A percentile compares a stretch with the other conserved stretches of the same genome.
Conservation (phyloP, 2,329 filamentous ascomycete genomes). For the Fusarium tuaranense region DNA sequence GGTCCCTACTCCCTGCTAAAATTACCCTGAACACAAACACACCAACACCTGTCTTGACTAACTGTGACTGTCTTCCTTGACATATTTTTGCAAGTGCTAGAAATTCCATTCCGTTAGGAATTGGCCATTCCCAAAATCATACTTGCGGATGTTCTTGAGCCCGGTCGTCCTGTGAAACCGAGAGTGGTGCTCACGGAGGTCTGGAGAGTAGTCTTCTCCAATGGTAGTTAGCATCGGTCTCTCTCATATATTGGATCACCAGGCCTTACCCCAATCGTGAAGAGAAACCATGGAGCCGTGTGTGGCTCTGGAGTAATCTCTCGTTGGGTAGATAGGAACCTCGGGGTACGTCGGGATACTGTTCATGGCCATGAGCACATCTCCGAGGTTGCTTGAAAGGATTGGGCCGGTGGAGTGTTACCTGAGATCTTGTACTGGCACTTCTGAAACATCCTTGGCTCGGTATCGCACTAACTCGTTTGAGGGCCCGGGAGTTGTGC, state of each 20-base stretch:
- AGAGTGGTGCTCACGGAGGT: neutral
- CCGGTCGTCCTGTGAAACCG: too few relatives aligned
- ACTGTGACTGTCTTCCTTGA: neutral
- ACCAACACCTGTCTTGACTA: too few relatives aligned
- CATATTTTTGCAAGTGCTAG: neutral
- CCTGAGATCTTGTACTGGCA: neutral
- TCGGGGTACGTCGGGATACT: neutral
- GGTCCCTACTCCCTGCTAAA: too few relatives aligned
- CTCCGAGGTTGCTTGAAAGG: neutral
- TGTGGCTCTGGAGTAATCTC: neutral
- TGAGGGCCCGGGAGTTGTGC: neutral
- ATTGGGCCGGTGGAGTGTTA: neutral
- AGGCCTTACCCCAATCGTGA: neutral
- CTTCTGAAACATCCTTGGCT: neutral
- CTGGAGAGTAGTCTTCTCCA: neutral
- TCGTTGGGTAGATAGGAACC: neutral
- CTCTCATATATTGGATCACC: neutral
- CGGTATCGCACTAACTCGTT: neutral
- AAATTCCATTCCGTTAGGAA: neutral
- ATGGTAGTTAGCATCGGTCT: neutral
- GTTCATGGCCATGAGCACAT: neutral
- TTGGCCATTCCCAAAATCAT: neutral
- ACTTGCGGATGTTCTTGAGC: neutral
- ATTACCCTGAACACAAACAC: too few relatives aligned
- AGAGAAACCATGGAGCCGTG: neutral